A percentile compares a stretch with the other conserved stretches of the same genome.
Evolutionary conservation across 2,329 filamentous ascomycete genomes (phyloP).

Genomic region (Chrysoporthe puriensis): DNA sequence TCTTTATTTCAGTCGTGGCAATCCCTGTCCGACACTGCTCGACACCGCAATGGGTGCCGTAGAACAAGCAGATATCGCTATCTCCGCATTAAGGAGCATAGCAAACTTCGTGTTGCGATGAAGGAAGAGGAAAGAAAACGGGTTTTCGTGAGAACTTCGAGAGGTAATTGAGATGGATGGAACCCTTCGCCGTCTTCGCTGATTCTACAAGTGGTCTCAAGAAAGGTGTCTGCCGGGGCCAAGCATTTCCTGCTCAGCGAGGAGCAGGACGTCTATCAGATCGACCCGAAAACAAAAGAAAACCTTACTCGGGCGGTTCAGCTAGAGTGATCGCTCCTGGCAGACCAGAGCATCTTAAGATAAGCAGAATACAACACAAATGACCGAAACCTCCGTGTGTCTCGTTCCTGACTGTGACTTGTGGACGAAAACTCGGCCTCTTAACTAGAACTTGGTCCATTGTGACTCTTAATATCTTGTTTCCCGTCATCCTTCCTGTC

Average conservation of each 20-base stretch:
- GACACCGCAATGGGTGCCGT: not conserved
- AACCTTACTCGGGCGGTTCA: not conserved
- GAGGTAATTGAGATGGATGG: constrained; percentile 10
- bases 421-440: not conserved
- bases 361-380: constrained; percentile 28
- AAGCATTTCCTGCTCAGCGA: not conserved
- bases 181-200: constrained; percentile 14
- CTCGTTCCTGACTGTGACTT: not conserved
- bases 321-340: constrained; percentile 7
- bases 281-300: not conserved
- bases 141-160: constrained; percentile 12
- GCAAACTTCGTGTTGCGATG: constrained; percentile 1
- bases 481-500: not conserved
- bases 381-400: constrained; percentile 15
- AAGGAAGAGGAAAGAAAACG: constrained; percentile 12
- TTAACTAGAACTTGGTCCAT: not conserved
- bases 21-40: not conserved
- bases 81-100: not conserved
- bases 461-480: not conserved
- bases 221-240: constrained; percentile 2
- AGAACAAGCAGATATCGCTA: not conserved
- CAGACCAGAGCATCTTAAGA: constrained; percentile 13
- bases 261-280: constrained; percentile 3
- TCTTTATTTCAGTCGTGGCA: not conserved
- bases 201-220: constrained; percentile 15